Evolutionary conservation across 2,329 filamentous ascomycete genomes (phyloP).

Genomic region (Didymella glomerata): DNA sequence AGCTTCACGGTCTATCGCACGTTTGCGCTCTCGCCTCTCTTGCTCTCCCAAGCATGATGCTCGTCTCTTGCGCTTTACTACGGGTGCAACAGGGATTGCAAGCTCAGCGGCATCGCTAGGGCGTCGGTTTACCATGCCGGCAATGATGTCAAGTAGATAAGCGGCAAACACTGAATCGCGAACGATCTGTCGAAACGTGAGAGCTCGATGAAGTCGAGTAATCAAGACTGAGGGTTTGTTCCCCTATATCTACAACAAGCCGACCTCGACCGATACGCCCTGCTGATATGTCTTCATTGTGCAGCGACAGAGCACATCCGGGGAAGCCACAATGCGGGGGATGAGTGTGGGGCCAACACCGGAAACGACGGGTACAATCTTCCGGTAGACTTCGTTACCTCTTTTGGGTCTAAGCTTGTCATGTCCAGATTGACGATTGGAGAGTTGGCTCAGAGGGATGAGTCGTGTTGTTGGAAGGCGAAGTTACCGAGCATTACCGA

Average conservation of each 20-base stretch:
- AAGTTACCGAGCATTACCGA: slow-evolving; percentile 28
- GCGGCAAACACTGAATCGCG: slow-evolving; percentile 23
- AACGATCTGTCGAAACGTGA: slow-evolving; percentile 17
- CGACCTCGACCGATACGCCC: neutral
- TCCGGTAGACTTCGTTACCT: slow-evolving; percentile 7
- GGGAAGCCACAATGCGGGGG: slow-evolving; percentile 38
- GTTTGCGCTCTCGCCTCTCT: slow-evolving; percentile 46
- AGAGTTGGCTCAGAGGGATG: neutral
- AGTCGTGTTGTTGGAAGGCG: slow-evolving; percentile 1
- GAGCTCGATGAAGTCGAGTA: slow-evolving; percentile 28
- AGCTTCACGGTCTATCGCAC: slow-evolving; percentile 49
- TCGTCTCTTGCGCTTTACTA: slow-evolving; percentile 46
- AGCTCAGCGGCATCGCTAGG: slow-evolving; percentile 36
- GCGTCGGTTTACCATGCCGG: slow-evolving; percentile 38
- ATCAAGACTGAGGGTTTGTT: neutral
- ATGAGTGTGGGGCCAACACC: slow-evolving; percentile 29
- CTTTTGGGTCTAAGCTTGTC: slow-evolving; percentile 8
- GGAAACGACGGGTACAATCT: slow-evolving; percentile 7
- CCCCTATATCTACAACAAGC: slow-evolving; percentile 18
- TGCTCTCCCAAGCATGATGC: slow-evolving; percentile 48
- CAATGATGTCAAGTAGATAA: slow-evolving; percentile 20
- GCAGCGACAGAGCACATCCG: slow-evolving; percentile 13
- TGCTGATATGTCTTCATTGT: slow-evolving; percentile 3
- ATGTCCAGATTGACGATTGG: slow-evolving; percentile 7
- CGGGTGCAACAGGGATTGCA: slow-evolving; percentile 34